phyloP scores from a whole-genome alignment of 2,329 filamentous ascomycete species.

The Paecilomyces sp. region DNA sequence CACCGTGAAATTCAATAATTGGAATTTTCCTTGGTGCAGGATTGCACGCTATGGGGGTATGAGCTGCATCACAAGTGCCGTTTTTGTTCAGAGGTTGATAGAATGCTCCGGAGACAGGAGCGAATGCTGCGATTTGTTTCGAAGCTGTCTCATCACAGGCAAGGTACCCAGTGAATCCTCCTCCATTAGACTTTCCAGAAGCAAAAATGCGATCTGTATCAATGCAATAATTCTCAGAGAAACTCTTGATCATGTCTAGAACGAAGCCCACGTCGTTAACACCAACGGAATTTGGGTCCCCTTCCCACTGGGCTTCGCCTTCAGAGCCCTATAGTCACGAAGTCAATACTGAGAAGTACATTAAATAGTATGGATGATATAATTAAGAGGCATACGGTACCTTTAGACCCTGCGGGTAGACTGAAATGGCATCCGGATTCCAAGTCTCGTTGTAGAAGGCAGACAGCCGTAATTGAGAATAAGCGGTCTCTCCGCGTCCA shows the following conservation, averaged over 20 bases:
- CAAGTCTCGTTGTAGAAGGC: constrained; percentile 39
- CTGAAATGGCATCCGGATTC: constrained; percentile 38
- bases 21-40: constrained; percentile 23
- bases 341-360: neutral
- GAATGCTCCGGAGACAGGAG: constrained; percentile 41
- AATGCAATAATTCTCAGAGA: constrained; percentile 34
- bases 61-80: constrained; percentile 5
- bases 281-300: constrained; percentile 31
- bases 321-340: constrained; percentile 6
- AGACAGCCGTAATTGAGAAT: constrained; percentile 39
- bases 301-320: constrained; percentile 34
- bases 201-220: constrained; percentile 39
- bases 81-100: constrained; percentile 24
- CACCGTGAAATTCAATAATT: constrained; percentile 40
- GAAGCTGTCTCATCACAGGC: constrained; percentile 40
- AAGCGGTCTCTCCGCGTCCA: constrained; percentile 24
- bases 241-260: constrained; percentile 33
- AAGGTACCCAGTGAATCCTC: constrained; percentile 41
- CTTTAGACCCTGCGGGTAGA: constrained; percentile 38
- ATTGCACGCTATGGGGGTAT: constrained; percentile 17
- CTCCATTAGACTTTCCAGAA: constrained; percentile 50
- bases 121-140: constrained; percentile 43
- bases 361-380: neutral
- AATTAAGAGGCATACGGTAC: constrained; percentile 25
- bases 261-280: constrained; percentile 41